Evolutionary conservation across 129 eudicot species (phyloP).

Genomic region (Cynara cardunculus): DNA sequence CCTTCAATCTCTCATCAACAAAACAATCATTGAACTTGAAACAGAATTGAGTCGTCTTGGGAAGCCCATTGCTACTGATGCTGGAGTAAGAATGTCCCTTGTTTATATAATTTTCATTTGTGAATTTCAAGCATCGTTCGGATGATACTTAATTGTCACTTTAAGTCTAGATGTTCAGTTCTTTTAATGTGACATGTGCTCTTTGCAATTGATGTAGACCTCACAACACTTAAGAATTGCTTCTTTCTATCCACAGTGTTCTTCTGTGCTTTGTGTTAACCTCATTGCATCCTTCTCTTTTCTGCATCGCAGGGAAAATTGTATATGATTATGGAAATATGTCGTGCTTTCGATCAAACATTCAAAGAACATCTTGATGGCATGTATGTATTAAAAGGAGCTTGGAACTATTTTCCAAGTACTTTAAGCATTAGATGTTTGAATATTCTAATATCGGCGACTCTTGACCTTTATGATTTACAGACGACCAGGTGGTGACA

Average conservation of each 20-base stretch:
- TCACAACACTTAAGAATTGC: neutral
- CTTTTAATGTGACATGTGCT: neutral
- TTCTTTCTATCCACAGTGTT: neutral
- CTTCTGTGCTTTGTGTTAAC: conserved; percentile 5
- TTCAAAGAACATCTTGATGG: conserved; percentile 99
- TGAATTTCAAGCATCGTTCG: neutral
- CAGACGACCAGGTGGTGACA: conserved; percentile 99
- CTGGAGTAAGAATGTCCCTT: conserved; percentile 63
- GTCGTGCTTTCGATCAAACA: conserved; percentile 82
- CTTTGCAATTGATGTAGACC: neutral
- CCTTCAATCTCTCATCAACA: conserved; percentile 93
- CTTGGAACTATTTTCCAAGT: neutral
- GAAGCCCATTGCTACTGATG: conserved; percentile 90
- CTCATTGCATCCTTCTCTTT: neutral
- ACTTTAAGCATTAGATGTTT: neutral
- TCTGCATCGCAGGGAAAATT: conserved; percentile 68
- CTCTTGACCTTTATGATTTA: conserved; percentile 13
- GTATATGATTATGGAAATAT: conserved; percentile 89
- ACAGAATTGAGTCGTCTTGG: conserved; percentile 93
- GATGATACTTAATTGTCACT: neutral
- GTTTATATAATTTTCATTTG: neutral
- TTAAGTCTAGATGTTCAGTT: neutral
- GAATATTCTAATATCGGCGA: neutral
- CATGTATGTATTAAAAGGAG: conserved; percentile 53
- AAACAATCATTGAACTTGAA: conserved; percentile 85